phyloP scores from a whole-genome alignment of 225 moss, liverwort and hornwort genomes.

The Physcomitrium patens region DNA sequence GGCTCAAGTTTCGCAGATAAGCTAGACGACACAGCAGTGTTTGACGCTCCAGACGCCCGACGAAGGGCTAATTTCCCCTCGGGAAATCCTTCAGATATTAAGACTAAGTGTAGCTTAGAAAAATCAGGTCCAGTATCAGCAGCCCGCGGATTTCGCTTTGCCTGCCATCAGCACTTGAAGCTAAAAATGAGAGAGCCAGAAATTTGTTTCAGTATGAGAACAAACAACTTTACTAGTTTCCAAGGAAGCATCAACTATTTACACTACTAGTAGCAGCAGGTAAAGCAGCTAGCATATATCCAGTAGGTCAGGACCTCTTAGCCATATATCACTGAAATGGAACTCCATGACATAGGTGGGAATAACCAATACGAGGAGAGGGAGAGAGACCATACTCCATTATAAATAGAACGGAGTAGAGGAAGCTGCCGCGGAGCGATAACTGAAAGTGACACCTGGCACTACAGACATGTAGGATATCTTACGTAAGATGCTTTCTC shows the following conservation, averaged over 20 bases:
- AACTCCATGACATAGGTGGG: background rate
- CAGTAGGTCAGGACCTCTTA: slow-evolving; percentile 17
- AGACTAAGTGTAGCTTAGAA: slow-evolving; percentile 74
- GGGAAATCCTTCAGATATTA: slow-evolving; percentile 84
- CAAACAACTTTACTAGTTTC: slow-evolving; percentile 12
- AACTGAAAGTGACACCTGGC: slow-evolving; percentile 91
- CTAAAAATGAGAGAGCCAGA: slow-evolving; percentile 12
- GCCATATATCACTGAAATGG: slow-evolving; percentile 19
- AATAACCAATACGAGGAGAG: slow-evolving; percentile 21
- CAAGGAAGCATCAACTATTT: slow-evolving; percentile 17
- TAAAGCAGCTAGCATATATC: slow-evolving; percentile 19
- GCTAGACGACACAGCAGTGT: slow-evolving; percentile 49
- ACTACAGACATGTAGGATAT: slow-evolving; percentile 47
- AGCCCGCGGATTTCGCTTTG: slow-evolving; percentile 64
- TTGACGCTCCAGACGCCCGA: slow-evolving; percentile 55
- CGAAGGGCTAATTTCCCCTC: slow-evolving; percentile 83
- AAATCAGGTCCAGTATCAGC: slow-evolving; percentile 59
- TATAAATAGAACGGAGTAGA: slow-evolving; percentile 61
- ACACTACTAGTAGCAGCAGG: slow-evolving; percentile 11
- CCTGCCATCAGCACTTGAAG: slow-evolving; percentile 48
- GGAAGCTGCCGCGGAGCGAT: slow-evolving; percentile 84
- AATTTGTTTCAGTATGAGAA: slow-evolving; percentile 13
- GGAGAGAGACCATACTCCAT: slow-evolving; percentile 52
- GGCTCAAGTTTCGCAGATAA: slow-evolving; percentile 72
- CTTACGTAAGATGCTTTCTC: too few species aligned